A percentile compares a stretch with the other conserved stretches of the same genome.
phyloP scores from a whole-genome alignment of 148 eudicot species.

The Hydrangea macrophylla region DNA sequence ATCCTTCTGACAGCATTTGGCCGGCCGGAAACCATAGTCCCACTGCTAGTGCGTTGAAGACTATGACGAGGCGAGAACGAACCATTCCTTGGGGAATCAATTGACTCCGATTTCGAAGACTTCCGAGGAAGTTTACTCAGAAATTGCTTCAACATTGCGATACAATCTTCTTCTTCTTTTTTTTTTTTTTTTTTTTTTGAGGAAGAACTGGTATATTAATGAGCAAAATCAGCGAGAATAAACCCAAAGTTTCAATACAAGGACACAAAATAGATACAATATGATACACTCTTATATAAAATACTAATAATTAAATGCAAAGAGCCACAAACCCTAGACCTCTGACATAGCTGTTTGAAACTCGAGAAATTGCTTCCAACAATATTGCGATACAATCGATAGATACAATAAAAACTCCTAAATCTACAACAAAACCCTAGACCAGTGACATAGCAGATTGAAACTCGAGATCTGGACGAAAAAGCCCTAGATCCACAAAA shows the following conservation, averaged over 20 bases:
- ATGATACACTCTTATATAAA: too few species aligned
- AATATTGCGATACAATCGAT: background rate
- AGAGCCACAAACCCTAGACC: too few species aligned
- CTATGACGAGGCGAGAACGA: conserved; percentile 12
- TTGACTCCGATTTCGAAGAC: conserved; percentile 50
- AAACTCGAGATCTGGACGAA: conserved; percentile 1
- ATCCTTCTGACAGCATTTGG: conserved; percentile 43
- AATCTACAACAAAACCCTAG: conserved; percentile 21
- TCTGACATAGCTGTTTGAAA: too few species aligned
- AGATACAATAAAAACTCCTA: background rate
- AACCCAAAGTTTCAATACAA: too few species aligned
- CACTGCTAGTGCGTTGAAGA: conserved; percentile 27
- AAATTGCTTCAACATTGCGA: conserved; percentile 80
- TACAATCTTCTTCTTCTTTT: too few species aligned
- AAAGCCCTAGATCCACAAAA: conserved; percentile 5
- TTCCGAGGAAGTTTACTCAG: conserved; percentile 70
- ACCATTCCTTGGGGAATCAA: conserved; percentile 31
- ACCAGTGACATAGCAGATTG: conserved; percentile 19
- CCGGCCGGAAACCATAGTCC: conserved; percentile 33
- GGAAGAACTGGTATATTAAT: too few species aligned
- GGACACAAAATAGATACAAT: too few species aligned
- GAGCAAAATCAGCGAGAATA: too few species aligned
- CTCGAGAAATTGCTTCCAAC: too few species aligned
- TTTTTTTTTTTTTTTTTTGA: too few species aligned
- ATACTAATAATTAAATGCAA: too few species aligned